Percentiles rank a stretch among this genome's conserved stretches.
Evolutionary conservation across 1,139 yeast genomes (phyloP).

Genomic region (Hyphopichia burtonii): DNA sequence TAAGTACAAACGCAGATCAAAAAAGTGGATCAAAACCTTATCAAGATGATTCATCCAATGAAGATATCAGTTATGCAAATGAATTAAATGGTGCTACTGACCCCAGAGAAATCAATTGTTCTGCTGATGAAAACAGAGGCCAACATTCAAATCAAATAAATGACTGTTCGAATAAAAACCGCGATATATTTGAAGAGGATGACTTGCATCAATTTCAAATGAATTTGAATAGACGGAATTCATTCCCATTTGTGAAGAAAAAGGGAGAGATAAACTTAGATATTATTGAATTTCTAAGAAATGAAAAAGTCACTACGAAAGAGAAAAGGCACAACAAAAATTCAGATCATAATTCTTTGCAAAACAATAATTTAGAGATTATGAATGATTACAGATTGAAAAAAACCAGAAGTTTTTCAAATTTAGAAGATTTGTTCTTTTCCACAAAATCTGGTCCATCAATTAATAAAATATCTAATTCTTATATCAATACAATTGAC

Average conservation of each 20-base stretch:
- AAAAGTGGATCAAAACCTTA: background rate
- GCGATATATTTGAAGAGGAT: constrained; percentile 8
- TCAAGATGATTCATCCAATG: constrained; percentile 2
- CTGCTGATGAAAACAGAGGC: background rate
- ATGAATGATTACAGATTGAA: background rate
- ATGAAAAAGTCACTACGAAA: constrained; percentile 7
- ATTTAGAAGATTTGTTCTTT: constrained; percentile 36
- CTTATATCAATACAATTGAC: constrained; percentile 23
- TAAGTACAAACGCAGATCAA: background rate
- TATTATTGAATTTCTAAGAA: constrained; percentile 21
- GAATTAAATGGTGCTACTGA: background rate
- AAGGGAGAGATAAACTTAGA: constrained; percentile 30
- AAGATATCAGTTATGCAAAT: constrained; percentile 1
- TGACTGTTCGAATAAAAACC: constrained; percentile 8
- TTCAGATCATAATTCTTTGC: background rate
- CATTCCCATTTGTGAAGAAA: constrained; percentile 35
- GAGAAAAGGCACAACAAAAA: constrained; percentile 5
- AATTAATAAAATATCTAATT: constrained; percentile 22
- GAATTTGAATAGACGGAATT: constrained; percentile 41
- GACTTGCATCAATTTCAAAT: constrained; percentile 16
- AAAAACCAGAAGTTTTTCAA: constrained; percentile 44
- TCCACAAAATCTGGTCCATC: constrained; percentile 12
- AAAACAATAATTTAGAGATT: background rate
- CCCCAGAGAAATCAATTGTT: background rate
- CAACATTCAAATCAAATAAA: background rate